A percentile compares a stretch with the other conserved stretches of the same genome.
Conservation (phyloP, 768 basidiomycete species). For the Kondoa malvinella region DNA sequence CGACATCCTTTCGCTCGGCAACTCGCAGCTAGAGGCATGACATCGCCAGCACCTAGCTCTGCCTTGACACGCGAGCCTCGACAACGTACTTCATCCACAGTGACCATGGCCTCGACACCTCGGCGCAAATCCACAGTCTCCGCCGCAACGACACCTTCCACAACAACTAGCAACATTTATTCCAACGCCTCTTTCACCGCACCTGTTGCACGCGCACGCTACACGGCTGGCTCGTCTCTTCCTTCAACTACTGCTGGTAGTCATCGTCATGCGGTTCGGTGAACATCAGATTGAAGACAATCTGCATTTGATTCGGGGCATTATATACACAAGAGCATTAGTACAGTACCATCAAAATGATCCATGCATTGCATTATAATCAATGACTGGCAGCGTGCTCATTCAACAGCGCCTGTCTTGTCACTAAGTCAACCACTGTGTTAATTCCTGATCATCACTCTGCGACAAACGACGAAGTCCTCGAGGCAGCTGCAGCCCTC, state of each 20-base stretch:
- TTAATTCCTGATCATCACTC: too few species aligned
- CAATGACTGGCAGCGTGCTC: too few species aligned
- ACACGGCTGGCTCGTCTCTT: neutral
- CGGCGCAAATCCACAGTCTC: neutral
- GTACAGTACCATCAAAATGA: too few species aligned
- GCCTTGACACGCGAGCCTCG: neutral
- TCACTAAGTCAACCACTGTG: too few species aligned
- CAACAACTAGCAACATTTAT: neutral
- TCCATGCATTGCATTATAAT: too few species aligned
- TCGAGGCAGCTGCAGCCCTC: too few species aligned
- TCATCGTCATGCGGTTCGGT: too few species aligned
- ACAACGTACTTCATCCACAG: neutral
- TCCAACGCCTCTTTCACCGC: neutral
- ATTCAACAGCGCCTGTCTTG: too few species aligned
- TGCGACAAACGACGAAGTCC: too few species aligned
- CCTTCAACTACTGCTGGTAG: neutral
- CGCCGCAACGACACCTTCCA: neutral
- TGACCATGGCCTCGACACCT: neutral
- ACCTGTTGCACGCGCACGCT: neutral
- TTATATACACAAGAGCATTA: too few species aligned
- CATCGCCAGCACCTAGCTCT: neutral
- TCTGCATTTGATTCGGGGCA: too few species aligned
- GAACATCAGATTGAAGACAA: too few species aligned
- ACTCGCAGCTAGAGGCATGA: neutral
- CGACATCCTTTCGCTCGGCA: neutral